Evolutionary conservation across 768 basidiomycete species (phyloP), one percentile per base, ranked within the genome.

Genomic region (Mycena rosella): DNA sequence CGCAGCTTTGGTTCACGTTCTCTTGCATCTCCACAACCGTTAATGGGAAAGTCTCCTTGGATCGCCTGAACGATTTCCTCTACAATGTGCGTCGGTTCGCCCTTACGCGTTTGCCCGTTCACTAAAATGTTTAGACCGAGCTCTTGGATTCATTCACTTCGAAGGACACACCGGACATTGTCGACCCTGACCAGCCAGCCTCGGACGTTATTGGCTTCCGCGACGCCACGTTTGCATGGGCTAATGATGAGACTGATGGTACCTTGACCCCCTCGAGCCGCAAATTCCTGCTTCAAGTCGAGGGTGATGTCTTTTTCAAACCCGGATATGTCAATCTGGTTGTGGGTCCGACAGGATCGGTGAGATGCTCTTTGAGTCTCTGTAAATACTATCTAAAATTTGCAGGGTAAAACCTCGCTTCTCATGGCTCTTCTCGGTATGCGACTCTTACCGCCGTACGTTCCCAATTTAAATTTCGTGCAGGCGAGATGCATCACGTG

Each of bases 401-500:
- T 27, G 18, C 22, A 71, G 70, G 90, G 90, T 3, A 91, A 91
- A 78, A 91, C 90, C 0, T 89, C 88, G 0, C 73, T 90, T 40
- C 79, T 90, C 22, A 89, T 91, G 88, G 89, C 90, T 3, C 76
- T 90, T 45, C 81, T 89, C 6, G 84, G 83, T 80, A 47, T 42
- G 30, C 26, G 14, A 11, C 32, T 34, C 32, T 34, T 40, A 15
- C 38, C 38, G 17, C 38, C 17, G 10, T 36, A 15, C 15, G 7
- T 36, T 36, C 34, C 15, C 38, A 40, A 8, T 15, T 18, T 15
- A 40, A 26, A 18, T 5, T 18, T 34, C 20, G 54, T 32, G 6
- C 56, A 84, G 85, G 89, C 36, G 91, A 92, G 77, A 87, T 93
- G 88, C 89, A 91, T 74, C 89, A 88, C 72, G 76, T 84, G 13